Base-by-base conservation (phyloP, 148 eudicot genomes). In the Vaccinium vitisidaea region DNA sequence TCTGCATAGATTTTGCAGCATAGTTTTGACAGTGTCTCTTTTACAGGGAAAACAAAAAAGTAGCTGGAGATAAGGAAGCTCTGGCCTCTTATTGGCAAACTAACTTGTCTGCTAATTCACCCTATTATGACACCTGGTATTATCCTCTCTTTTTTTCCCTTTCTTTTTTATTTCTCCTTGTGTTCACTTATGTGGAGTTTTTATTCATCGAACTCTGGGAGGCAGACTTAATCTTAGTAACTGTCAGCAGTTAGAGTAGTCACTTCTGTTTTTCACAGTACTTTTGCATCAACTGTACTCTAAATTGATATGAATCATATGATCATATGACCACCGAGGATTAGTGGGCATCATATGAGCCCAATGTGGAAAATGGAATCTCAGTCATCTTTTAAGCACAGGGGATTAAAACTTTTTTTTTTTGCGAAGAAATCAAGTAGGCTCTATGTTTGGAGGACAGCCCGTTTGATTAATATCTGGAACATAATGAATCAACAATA, bases 61-160 rank as follows among this genome's bases (percentile, higher is more conserved):
- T 21, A 14, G 27, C 70, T 87, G 83, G 52, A 82, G 89, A 88
- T 80, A 83, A 78, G 74, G 91, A 89, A 84, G 79, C 69, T 32
- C 85, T 67, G 25, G 81, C 79, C n/a, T 80, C 87, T 75, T 69
- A n/a, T 21, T 65, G 87, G 79, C 52, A 88, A 50, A 71, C 83
- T 55, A 87, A 86, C 63, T 85, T 86, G 77, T 55, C 86, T 53
- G 87, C 70, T 74, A 84, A 86, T 76, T 55, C 85, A 50, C 88
- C 90, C 75, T 87, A 84, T 84, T 90, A 92, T 82, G 85, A 86
- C 84, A 82, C 92, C 82, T 90, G 97, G 98, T 95, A 79, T 75
- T 30, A 30, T 61, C 73, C 43, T 65, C 8, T 25, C 11, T 73
- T 23, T 2, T 10, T 5, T 5, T 0, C 14, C 67, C 16, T 39